phyloP scores from a whole-genome alignment of 2,329 filamentous ascomycete species.

The Magnaporthales sp. region DNA sequence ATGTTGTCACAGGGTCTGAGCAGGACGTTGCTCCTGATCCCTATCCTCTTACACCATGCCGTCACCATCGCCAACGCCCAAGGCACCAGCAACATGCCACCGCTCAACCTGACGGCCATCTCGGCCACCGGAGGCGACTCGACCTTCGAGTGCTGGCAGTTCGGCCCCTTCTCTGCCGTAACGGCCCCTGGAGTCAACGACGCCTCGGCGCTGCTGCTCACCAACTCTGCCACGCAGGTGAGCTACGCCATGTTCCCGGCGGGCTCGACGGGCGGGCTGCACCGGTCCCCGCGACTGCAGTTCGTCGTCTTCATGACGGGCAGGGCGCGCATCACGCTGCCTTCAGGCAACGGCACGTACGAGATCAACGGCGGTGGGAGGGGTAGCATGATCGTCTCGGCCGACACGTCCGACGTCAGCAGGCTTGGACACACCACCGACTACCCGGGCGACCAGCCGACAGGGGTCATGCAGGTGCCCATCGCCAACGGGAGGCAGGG shows the following conservation, averaged over 20 bases:
- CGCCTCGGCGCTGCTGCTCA: constrained; percentile 20
- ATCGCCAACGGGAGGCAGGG: constrained; percentile 10
- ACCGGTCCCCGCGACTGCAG: constrained; percentile 32
- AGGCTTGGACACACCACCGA: constrained; percentile 28
- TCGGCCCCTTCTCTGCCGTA: constrained; percentile 24
- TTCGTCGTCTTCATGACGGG: constrained; percentile 15
- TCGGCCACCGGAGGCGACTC: constrained; percentile 26
- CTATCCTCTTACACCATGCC: not conserved
- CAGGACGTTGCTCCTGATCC: not conserved
- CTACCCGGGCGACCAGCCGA: constrained; percentile 28
- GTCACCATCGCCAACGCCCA: not conserved
- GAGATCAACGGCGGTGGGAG: constrained; percentile 27
- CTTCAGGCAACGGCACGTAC: constrained; percentile 25
- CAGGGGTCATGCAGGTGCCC: constrained; percentile 26
- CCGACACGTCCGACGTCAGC: constrained; percentile 31
- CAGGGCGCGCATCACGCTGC: constrained; percentile 25
- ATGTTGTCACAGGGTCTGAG: not conserved
- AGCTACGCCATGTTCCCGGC: constrained; percentile 28
- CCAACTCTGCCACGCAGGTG: constrained; percentile 18
- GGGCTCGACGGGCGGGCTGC: constrained; percentile 27
- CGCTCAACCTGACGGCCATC: constrained; percentile 33
- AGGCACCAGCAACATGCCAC: not conserved
- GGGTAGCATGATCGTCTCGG: constrained; percentile 30
- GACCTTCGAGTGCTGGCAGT: constrained; percentile 35
- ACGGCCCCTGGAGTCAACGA: constrained; percentile 23